These are phyloP conservation scores for Cordyceps pruinosa DNA, from an alignment of 2,329 filamentous ascomycete genomes.

Conservation along the genomic window DNA sequence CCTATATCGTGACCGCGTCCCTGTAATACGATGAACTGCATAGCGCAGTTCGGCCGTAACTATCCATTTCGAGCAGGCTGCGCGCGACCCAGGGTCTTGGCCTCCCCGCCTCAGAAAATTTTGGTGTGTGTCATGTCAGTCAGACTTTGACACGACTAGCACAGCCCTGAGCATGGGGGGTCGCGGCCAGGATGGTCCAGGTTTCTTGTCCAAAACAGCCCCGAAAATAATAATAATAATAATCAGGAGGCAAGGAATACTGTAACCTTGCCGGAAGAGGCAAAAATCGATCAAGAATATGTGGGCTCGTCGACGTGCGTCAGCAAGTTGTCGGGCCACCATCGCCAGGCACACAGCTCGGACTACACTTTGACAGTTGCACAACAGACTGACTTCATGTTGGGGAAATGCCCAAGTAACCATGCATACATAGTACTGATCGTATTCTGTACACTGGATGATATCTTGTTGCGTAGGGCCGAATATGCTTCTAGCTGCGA, in stretches of 20 bases:
- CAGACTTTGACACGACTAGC: slow-evolving; percentile 3
- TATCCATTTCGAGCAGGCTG: neutral
- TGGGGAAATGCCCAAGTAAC: too few species aligned
- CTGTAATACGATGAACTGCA: neutral
- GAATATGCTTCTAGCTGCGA: too few species aligned
- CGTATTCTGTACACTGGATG: too few species aligned
- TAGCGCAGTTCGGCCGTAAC: neutral
- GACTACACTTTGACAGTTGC: too few species aligned
- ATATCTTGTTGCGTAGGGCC: too few species aligned
- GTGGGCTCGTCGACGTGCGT: too few species aligned
- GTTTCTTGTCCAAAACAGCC: slow-evolving; percentile 7
- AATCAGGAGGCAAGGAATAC: neutral
- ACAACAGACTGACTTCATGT: too few species aligned
- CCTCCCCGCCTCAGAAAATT: neutral
- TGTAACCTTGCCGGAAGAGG: too few species aligned
- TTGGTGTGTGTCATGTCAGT: slow-evolving; percentile 7
- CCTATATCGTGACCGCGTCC: neutral
- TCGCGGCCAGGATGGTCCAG: neutral
- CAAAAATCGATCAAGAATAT: neutral
- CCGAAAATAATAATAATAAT: neutral
- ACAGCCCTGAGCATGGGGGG: neutral
- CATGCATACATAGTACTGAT: too few species aligned
- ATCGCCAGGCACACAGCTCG: too few species aligned
- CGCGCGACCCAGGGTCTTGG: neutral
- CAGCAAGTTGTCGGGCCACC: too few species aligned